These are phyloP conservation scores for Hypoxylon cercidicola DNA, from an alignment of 495 filamentous ascomycete genomes.

Conservation along the genomic window DNA sequence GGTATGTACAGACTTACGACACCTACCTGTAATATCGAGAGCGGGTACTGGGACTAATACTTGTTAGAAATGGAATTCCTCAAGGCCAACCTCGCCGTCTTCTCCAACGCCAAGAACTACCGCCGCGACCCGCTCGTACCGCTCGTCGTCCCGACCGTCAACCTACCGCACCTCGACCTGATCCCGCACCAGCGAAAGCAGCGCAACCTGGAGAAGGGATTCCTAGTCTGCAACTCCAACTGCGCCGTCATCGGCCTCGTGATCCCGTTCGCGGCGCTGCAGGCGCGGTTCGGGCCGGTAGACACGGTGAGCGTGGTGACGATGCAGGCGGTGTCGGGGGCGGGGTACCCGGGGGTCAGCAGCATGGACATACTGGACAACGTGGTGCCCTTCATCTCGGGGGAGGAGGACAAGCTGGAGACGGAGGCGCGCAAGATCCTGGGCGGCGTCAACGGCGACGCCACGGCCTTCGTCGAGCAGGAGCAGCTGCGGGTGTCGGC, in stretches of 20 bases:
- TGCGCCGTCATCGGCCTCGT: constrained; percentile 90
- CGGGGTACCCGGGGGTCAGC: constrained; percentile 87
- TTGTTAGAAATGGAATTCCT: constrained; percentile 78
- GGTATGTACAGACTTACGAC: constrained; percentile 55
- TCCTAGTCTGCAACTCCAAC: constrained; percentile 90
- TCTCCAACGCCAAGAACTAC: constrained; percentile 92
- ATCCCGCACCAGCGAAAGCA: constrained; percentile 77
- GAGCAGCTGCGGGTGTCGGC: constrained; percentile 73
- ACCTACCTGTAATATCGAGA: background rate
- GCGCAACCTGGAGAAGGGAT: constrained; percentile 75
- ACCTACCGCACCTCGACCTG: constrained; percentile 78
- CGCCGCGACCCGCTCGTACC: constrained; percentile 84
- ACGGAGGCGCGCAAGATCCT: constrained; percentile 89
- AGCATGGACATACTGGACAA: constrained; percentile 81
- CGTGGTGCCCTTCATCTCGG: constrained; percentile 85
- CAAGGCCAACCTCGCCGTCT: constrained; percentile 79
- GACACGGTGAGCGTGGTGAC: constrained; percentile 83
- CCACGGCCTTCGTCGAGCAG: constrained; percentile 74
- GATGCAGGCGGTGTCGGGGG: constrained; percentile 87
- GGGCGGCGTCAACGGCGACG: constrained; percentile 70
- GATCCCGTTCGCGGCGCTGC: constrained; percentile 86
- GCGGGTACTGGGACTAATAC: background rate
- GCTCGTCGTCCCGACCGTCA: constrained; percentile 85
- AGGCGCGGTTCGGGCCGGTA: constrained; percentile 78
- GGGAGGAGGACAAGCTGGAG: constrained; percentile 90